Evolutionary conservation across 352 stramenopile species (phyloP).

Genomic region (Phytophthora tubulina): DNA sequence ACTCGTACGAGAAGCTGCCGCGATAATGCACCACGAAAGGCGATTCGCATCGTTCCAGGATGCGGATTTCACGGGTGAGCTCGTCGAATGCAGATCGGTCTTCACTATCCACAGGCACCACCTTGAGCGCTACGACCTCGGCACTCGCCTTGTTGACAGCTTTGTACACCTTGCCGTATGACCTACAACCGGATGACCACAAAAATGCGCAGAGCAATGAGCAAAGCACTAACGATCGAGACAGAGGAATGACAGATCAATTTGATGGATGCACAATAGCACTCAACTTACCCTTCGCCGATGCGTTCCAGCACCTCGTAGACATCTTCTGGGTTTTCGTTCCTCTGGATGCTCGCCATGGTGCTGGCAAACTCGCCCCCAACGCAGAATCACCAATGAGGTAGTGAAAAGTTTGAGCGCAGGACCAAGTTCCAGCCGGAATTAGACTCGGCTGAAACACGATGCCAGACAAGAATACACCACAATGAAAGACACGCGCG

Average conservation of each 20-base stretch:
- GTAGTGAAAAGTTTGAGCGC: conserved; percentile 1
- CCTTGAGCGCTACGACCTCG: conserved; percentile 84
- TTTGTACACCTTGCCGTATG: conserved; percentile 89
- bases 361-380: conserved; percentile 12
- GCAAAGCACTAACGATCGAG: conserved; percentile 6
- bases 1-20: conserved; percentile 80
- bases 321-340: conserved; percentile 74
- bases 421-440: conserved; percentile 11
- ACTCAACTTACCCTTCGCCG: conserved; percentile 66
- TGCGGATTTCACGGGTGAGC: conserved; percentile 88
- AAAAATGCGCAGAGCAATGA: conserved; percentile 6
- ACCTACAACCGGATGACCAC: conserved; percentile 37
- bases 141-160: conserved; percentile 65
- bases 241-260: not conserved
- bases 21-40: conserved; percentile 91
- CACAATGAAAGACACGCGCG: conserved; percentile 4
- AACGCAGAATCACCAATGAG: conserved; percentile 32
- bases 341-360: conserved; percentile 74
- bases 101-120: conserved; percentile 86
- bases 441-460: conserved; percentile 25
- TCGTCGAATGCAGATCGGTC: conserved; percentile 64
- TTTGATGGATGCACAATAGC: conserved; percentile 9
- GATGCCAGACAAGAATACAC: conserved; percentile 35
- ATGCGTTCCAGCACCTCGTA: conserved; percentile 83
- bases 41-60: conserved; percentile 83